phyloP scores from a whole-genome alignment of 2,329 filamentous ascomycete genomes.

The Trichophyton rubrum region DNA sequence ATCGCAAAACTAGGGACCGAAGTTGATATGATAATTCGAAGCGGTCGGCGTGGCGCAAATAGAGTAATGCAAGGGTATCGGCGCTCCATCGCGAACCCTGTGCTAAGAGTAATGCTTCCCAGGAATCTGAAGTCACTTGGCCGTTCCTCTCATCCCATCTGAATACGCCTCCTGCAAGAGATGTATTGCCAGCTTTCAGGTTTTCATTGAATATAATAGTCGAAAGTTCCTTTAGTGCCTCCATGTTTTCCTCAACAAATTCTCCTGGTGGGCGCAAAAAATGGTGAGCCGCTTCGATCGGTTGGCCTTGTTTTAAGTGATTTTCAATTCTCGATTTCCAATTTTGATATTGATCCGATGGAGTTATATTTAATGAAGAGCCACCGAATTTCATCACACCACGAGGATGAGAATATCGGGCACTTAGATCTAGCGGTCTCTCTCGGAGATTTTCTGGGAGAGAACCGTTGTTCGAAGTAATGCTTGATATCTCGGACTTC shows the following conservation, averaged over 20 bases:
- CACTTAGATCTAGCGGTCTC: background rate
- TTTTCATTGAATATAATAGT: slow-evolving; percentile 25
- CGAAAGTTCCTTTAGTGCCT: slow-evolving; percentile 20
- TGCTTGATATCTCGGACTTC: background rate
- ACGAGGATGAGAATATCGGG: background rate
- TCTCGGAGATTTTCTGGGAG: background rate
- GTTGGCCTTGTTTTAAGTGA: slow-evolving; percentile 19
- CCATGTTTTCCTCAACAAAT: slow-evolving; percentile 8
- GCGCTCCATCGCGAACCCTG: slow-evolving; percentile 21
- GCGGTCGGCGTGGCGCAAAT: slow-evolving; percentile 18
- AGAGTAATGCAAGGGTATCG: slow-evolving; percentile 27
- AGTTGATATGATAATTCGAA: slow-evolving; percentile 23
- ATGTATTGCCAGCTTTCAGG: slow-evolving; percentile 27
- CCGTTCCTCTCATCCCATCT: slow-evolving; percentile 23
- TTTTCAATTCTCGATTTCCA: slow-evolving; percentile 7
- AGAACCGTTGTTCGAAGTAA: too few relatives aligned
- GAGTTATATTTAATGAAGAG: background rate
- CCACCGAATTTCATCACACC: background rate
- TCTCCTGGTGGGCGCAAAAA: slow-evolving; percentile 19
- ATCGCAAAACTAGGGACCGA: slow-evolving; percentile 26
- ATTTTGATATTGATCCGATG: background rate
- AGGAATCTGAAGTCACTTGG: slow-evolving; percentile 23
- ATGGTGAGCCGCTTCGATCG: slow-evolving; percentile 27
- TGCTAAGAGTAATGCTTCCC: slow-evolving; percentile 26
- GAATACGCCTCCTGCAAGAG: slow-evolving; percentile 28